These are phyloP conservation scores for Ophiostoma tasmaniense DNA, from an alignment of 2,329 filamentous ascomycete species.

Conservation along the genomic window DNA sequence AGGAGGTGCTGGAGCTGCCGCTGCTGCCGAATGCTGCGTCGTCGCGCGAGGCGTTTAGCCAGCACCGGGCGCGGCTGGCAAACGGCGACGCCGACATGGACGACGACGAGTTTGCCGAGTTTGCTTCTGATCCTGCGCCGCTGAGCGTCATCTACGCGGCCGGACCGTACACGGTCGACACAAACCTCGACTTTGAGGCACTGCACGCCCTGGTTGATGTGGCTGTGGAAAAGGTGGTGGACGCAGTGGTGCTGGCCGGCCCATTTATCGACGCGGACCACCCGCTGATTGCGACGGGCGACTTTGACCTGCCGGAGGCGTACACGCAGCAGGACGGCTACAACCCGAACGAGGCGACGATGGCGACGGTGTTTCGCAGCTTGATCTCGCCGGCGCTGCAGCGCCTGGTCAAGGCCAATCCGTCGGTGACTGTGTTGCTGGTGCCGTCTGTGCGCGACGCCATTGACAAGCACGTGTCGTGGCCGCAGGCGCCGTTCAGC, in stretches of 20 bases:
- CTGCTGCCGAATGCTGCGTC: constrained; percentile 68
- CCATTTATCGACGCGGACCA: constrained; percentile 92
- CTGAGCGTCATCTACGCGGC: constrained; percentile 70
- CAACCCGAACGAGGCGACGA: constrained; percentile 69
- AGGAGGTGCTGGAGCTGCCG: constrained; percentile 66
- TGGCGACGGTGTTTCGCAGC: constrained; percentile 75
- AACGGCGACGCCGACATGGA: constrained; percentile 56
- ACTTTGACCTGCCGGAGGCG: constrained; percentile 60
- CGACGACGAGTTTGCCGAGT: background rate
- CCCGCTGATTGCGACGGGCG: constrained; percentile 71
- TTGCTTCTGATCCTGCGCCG: constrained; percentile 44
- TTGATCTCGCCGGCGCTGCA: constrained; percentile 67
- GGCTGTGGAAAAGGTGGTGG: constrained; percentile 65
- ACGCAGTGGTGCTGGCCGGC: constrained; percentile 70
- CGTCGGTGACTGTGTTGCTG: constrained; percentile 71
- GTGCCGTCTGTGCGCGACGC: constrained; percentile 76
- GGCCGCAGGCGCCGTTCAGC: constrained; percentile 59
- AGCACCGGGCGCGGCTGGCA: constrained; percentile 58
- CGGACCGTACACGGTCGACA: constrained; percentile 86
- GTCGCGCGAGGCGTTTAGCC: constrained; percentile 52
- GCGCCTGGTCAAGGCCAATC: constrained; percentile 60
- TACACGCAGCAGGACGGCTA: constrained; percentile 25
- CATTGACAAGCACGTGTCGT: constrained; percentile 75
- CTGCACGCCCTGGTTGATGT: constrained; percentile 72
- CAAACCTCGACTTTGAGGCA: constrained; percentile 84